Evolutionary conservation across 176 grass and related monocot genomes (phyloP).

Genomic region (Oryza coarctata): DNA sequence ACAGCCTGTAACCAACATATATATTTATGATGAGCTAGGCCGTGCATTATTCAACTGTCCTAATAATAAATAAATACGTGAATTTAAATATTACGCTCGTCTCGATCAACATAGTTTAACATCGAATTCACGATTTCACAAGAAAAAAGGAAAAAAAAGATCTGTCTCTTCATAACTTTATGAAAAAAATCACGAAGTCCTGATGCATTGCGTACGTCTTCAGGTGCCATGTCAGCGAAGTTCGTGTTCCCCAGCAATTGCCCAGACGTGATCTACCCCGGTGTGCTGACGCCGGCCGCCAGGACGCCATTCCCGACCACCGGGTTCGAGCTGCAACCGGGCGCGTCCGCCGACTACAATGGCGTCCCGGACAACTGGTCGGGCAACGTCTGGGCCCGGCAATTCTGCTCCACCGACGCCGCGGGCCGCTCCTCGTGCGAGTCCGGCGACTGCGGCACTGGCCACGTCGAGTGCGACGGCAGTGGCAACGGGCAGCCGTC

Average conservation of each 20-base stretch:
- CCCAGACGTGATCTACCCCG: constrained; percentile 49
- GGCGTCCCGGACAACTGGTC: constrained; percentile 40
- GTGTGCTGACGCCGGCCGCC: constrained; percentile 17
- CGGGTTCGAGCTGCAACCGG: constrained; percentile 35
- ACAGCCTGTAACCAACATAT: no score
- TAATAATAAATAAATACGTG: no score
- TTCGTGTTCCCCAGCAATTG: constrained; percentile 57
- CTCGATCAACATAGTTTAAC: no score
- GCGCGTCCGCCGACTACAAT: neutral
- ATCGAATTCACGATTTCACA: no score
- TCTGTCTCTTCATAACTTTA: no score
- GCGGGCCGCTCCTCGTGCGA: constrained; percentile 44
- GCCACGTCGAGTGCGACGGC: constrained; percentile 34
- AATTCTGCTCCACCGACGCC: constrained; percentile 25
- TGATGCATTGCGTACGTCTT: neutral
- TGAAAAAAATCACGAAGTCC: no score
- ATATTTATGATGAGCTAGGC: no score
- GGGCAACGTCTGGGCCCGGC: constrained; percentile 55
- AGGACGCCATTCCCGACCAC: constrained; percentile 34
- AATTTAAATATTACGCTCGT: no score
- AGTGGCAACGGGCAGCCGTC: constrained; percentile 23
- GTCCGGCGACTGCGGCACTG: constrained; percentile 44
- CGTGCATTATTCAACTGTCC: no score
- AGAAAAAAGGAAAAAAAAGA: no score
- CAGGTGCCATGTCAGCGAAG: constrained; percentile 35